Evolutionary conservation across 441 rosid species (phyloP), one percentile per base, ranked within the genome.

Genomic region (Dalechampia spathulata): DNA sequence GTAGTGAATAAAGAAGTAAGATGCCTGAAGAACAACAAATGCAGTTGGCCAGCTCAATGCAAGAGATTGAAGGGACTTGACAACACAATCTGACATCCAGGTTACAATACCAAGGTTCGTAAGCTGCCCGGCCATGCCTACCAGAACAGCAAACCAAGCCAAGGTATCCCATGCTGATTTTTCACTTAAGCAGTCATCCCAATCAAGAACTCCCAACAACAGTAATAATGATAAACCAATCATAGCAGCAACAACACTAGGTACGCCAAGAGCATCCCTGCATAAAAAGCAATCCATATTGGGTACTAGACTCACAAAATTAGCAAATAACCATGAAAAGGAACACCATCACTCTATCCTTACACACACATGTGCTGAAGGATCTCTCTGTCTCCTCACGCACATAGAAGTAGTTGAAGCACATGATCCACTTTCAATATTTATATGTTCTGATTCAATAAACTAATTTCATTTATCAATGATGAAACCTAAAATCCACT

Each of bases 91-190:
- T 30, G 98, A 92, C 87, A 88, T 86, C 95, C 98, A 88, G 15
- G 77, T 39, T n/a, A 92, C 91, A 2, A 86, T 73, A 22, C 98
- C 95, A 4, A 86, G 85, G 79, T 80, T 84, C 1, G 95, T 88
- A 59, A 86, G 70, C 60, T 92, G 96, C 42, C 91, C 73, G 2
- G 98, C 96, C 98, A 92, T 88, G 47, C 95, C 94, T 32, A 92
- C 96, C 52, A 92, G 71, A 58, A 86, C 88, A 15, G 96, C 85
- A 57, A 88, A 88, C 98, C 96, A 92, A 56, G 90, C 79, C 74
- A 92, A 69, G 15, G 96, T 92, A 77, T 92, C 96, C 96, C 98
- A 92, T 0, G 98, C 96, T 7, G 98, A 88, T 65, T 88, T 83
- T 60, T 92, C 98, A 54, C 90, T 81, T 28, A 92, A 69, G 75